A percentile compares a stretch with the other conserved stretches of the same genome.
Conservation (phyloP, 768 basidiomycete species). For the Amanita fuliginea region DNA sequence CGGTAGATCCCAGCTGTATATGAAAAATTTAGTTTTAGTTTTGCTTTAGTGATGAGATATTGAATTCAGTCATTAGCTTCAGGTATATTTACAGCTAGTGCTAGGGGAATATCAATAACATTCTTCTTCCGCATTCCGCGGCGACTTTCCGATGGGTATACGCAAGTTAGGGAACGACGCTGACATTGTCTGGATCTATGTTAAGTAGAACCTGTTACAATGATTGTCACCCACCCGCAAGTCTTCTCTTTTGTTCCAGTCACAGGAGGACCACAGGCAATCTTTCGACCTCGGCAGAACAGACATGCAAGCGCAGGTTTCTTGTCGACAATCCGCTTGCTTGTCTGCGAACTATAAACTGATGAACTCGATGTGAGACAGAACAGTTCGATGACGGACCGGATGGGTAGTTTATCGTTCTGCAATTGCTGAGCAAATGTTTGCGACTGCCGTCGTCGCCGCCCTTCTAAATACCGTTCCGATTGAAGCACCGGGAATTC, state of each 20-base stretch:
- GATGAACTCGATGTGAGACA: background rate
- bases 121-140: constrained; percentile 57
- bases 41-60: background rate
- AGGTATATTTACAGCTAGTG: constrained; percentile 8
- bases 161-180: constrained; percentile 56
- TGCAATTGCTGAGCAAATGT: background rate
- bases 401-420: background rate
- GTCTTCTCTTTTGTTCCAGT: constrained; percentile 43
- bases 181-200: constrained; percentile 51
- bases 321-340: constrained; percentile 20
- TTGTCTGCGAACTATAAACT: constrained; percentile 20
- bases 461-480: background rate
- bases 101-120: constrained; percentile 14
- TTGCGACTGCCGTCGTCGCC: background rate
- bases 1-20: background rate
- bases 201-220: background rate
- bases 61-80: constrained; percentile 1
- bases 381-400: background rate
- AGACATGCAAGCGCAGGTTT: constrained; percentile 56
- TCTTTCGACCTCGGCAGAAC: constrained; percentile 59
- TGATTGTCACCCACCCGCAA: constrained; percentile 46
- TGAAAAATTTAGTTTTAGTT: background rate
- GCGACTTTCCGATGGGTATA: constrained; percentile 60
- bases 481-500: background rate
- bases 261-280: constrained; percentile 53